These are phyloP conservation scores for Cytospora paraplurivora DNA, from an alignment of 2,329 filamentous ascomycete genomes.

Conservation along the genomic window DNA sequence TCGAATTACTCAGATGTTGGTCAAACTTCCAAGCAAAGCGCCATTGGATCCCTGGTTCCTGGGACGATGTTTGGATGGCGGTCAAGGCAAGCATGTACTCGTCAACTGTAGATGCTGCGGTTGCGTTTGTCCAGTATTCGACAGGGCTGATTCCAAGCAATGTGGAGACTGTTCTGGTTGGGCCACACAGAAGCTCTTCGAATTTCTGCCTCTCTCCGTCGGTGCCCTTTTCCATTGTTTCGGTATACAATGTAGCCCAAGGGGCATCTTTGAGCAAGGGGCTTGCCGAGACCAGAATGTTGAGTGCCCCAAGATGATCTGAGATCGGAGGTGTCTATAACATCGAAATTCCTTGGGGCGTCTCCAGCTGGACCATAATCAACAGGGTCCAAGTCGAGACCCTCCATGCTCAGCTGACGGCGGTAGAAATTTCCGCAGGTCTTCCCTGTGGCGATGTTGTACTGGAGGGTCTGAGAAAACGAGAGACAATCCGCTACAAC, in stretches of 20 bases:
- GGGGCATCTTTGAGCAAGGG: conserved; percentile 49
- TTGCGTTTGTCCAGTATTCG: conserved; percentile 55
- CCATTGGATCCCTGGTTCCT: conserved; percentile 31
- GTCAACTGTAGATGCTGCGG: conserved; percentile 43
- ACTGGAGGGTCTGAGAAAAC: conserved; percentile 55
- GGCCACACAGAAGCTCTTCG: conserved; percentile 22
- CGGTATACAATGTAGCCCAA: conserved; percentile 48
- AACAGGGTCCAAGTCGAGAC: conserved; percentile 45
- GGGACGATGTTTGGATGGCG: conserved; percentile 23
- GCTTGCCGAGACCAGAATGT: conserved; percentile 47
- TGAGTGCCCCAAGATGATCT: conserved; percentile 48
- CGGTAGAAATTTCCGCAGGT: conserved; percentile 46
- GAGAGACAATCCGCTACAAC: conserved; percentile 51
- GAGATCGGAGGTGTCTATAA: conserved; percentile 56
- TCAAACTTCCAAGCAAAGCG: conserved; percentile 37
- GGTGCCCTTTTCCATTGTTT: conserved; percentile 34
- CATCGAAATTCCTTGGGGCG: conserved; percentile 51
- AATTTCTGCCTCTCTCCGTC: conserved; percentile 43
- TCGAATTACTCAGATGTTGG: conserved; percentile 25
- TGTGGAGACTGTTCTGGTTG: conserved; percentile 45
- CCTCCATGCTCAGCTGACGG: conserved; percentile 42
- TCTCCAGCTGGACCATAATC: conserved; percentile 42
- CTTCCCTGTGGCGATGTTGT: conserved; percentile 36
- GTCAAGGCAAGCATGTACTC: conserved; percentile 39
- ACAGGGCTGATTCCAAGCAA: conserved; percentile 53